phyloP scores from a whole-genome alignment of 805 yeast genomes.

The Candida pseudofarinosa region DNA sequence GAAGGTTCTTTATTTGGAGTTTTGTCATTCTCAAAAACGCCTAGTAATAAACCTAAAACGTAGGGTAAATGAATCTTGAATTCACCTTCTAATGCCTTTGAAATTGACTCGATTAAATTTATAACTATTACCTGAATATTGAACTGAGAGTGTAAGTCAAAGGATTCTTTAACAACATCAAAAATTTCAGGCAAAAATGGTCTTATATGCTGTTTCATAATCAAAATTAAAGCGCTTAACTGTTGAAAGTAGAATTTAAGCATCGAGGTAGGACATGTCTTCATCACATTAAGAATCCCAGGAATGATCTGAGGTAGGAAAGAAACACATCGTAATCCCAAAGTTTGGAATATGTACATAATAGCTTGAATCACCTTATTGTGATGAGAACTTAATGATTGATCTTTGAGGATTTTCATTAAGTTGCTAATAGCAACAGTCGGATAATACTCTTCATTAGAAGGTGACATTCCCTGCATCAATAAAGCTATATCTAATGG shows the following conservation, averaged over 20 bases:
- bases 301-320: constrained; percentile 85
- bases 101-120: constrained; percentile 75
- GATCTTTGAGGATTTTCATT: constrained; percentile 79
- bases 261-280: constrained; percentile 71
- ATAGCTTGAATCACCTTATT: constrained; percentile 92
- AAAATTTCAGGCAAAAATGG: constrained; percentile 77
- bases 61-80: constrained; percentile 80
- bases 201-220: constrained; percentile 86
- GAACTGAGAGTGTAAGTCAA: constrained; percentile 41
- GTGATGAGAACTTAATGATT: constrained; percentile 81
- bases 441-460: constrained; percentile 89
- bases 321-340: constrained; percentile 87
- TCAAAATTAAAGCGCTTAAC: constrained; percentile 68
- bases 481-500: constrained; percentile 85
- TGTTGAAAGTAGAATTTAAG: constrained; percentile 88
- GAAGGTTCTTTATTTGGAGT: constrained; percentile 59
- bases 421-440: constrained; percentile 88
- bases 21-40: constrained; percentile 70
- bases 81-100: constrained; percentile 86
- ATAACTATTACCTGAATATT: constrained; percentile 75
- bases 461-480: constrained; percentile 93
- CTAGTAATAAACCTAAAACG: constrained; percentile 69
- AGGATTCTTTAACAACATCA: constrained; percentile 70
- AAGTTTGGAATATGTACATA: constrained; percentile 82
- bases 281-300: constrained; percentile 82